Conservation (phyloP, 2,329 filamentous ascomycete genomes). For the Didymella pomorum region DNA sequence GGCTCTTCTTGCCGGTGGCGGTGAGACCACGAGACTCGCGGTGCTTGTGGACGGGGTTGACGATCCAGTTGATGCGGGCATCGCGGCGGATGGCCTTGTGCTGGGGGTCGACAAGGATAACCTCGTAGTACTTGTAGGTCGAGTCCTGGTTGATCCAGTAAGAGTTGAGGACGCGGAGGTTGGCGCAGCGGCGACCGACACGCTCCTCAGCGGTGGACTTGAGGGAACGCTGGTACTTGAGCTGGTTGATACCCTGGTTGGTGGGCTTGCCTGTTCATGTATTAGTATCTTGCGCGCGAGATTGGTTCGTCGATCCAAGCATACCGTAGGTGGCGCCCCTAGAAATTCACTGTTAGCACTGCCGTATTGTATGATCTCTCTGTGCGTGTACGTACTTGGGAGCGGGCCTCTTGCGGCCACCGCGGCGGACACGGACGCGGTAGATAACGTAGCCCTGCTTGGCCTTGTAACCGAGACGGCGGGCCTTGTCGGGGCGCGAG, state of each 20-base stretch:
- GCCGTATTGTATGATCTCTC: background rate
- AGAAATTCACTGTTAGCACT: conserved; percentile 53
- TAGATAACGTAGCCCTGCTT: conserved; percentile 99
- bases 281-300: conserved; percentile 32
- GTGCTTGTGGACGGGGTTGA: conserved; percentile 99
- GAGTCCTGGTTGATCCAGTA: conserved; percentile 99
- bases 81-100: conserved; percentile 99
- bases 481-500: conserved; percentile 99
- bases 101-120: conserved; percentile 99
- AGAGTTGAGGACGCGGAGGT: conserved; percentile 99
- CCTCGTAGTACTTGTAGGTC: conserved; percentile 99
- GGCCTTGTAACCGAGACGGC: conserved; percentile 99
- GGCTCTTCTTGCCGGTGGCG: conserved; percentile 98
- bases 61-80: conserved; percentile 99
- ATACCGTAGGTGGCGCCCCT: conserved; percentile 96
- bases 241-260: conserved; percentile 99
- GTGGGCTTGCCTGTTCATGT: conserved; percentile 87
- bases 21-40: conserved; percentile 97
- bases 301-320: conserved; percentile 46
- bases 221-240: conserved; percentile 99
- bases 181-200: conserved; percentile 98
- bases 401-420: conserved; percentile 96
- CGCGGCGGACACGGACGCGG: conserved; percentile 96
- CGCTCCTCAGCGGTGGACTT: conserved; percentile 98
- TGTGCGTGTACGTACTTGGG: conserved; percentile 65